phyloP scores from a whole-genome alignment of 2,329 filamentous ascomycete species.

The Fusarium sp. region DNA sequence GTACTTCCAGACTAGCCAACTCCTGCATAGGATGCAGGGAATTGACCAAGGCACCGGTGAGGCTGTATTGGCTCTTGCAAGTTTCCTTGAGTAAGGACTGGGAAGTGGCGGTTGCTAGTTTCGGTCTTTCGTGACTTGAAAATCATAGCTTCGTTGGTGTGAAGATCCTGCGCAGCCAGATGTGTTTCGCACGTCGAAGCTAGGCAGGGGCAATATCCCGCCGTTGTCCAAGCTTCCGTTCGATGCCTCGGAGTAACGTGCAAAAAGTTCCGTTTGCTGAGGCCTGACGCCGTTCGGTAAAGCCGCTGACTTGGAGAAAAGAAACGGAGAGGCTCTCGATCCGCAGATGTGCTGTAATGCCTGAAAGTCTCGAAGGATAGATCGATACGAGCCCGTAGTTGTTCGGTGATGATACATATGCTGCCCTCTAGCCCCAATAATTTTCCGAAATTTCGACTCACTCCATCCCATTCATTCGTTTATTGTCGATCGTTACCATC shows the following conservation, averaged over 20 bases:
- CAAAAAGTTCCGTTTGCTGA: slow-evolving; percentile 14
- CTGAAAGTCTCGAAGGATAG: slow-evolving; percentile 15
- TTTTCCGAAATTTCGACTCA: slow-evolving; percentile 12
- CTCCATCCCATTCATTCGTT: slow-evolving; percentile 41
- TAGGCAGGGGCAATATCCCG: slow-evolving; percentile 24
- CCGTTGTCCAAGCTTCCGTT: slow-evolving; percentile 26
- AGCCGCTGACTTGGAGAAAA: slow-evolving; percentile 30
- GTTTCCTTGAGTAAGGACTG: slow-evolving; percentile 24
- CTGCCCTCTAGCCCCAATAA: slow-evolving; percentile 31
- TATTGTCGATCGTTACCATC: slow-evolving; percentile 44
- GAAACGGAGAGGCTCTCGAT: slow-evolving; percentile 28
- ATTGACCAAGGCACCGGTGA: slow-evolving; percentile 26
- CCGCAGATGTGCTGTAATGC: slow-evolving; percentile 23
- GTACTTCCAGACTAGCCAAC: slow-evolving; percentile 37
- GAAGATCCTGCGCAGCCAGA: slow-evolving; percentile 22
- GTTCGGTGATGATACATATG: slow-evolving; percentile 40
- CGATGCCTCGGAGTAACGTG: slow-evolving; percentile 18
- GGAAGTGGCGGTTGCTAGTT: slow-evolving; percentile 45
- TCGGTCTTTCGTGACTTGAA: slow-evolving; percentile 13
- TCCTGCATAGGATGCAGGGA: slow-evolving; percentile 29
- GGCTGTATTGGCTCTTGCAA: slow-evolving; percentile 18
- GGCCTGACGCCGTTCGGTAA: slow-evolving; percentile 33
- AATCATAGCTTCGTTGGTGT: slow-evolving; percentile 16
- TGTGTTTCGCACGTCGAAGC: slow-evolving; percentile 32
- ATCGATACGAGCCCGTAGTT: slow-evolving; percentile 22